phyloP scores from a whole-genome alignment of 305 asterid species.

The Caryopteris hybrid region DNA sequence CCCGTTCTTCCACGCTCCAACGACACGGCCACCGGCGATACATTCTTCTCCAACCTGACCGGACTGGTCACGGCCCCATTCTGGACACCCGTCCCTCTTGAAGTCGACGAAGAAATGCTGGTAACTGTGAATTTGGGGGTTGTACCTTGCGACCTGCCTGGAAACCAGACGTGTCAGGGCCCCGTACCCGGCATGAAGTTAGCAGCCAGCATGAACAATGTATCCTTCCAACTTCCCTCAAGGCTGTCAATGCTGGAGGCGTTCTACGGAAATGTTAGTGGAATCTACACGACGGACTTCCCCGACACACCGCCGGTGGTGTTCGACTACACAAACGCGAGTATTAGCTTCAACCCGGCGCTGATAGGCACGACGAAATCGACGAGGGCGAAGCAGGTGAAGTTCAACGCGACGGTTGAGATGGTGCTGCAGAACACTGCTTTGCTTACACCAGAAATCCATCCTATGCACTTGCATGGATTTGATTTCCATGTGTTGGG shows the following conservation, averaged over 20 bases:
- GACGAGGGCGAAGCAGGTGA: conserved; percentile 47
- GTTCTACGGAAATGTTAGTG: conserved; percentile 26
- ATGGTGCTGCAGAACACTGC: conserved; percentile 61
- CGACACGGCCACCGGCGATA: conserved; percentile 46
- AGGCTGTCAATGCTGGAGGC: conserved; percentile 48
- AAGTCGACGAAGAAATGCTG: conserved; percentile 44
- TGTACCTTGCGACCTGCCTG: conserved; percentile 26
- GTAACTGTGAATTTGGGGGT: conserved; percentile 40
- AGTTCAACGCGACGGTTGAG: conserved; percentile 43
- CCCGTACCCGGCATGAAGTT: conserved; percentile 24
- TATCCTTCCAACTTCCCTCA: conserved; percentile 42
- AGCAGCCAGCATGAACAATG: conserved; percentile 63
- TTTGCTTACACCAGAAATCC: conserved; percentile 38
- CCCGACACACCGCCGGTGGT: conserved; percentile 40
- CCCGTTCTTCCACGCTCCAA: conserved; percentile 44
- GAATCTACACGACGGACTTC: conserved; percentile 53
- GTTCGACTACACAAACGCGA: conserved; percentile 44
- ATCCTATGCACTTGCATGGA: conserved; percentile 66
- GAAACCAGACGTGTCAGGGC: conserved; percentile 29
- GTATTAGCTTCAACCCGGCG: conserved; percentile 13
- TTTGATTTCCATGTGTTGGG: conserved; percentile 49
- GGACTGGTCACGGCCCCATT: conserved; percentile 35
- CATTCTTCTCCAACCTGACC: conserved; percentile 35
- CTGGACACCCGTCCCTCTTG: conserved; percentile 35
- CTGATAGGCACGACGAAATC: conserved; percentile 35